Base-by-base conservation (phyloP, 129 eudicot species). In the Escallonia herrerae region DNA sequence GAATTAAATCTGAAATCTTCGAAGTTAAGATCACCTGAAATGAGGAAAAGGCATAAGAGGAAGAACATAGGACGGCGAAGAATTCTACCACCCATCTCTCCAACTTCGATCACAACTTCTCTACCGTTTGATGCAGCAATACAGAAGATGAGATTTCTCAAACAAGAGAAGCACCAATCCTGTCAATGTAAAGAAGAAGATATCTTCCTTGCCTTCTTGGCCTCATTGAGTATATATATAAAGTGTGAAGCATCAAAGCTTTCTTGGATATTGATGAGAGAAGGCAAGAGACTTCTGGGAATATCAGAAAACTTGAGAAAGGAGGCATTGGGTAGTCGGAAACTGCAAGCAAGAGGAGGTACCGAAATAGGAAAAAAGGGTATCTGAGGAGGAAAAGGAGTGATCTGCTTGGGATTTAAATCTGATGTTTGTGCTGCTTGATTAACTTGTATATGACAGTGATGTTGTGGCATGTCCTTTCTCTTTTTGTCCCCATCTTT, bases 241-340 rank as follows among this genome's bases (percentile, higher is more conserved):
- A 71, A 74, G 67, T 47, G 40, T 55, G 84, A 79, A 81, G 95
- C 88, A 88, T 81, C 86, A 82, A 78, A 88, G 89, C 82, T 86
- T 88, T 88, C 89, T 86, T 86, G 82, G 68, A 81, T 22, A 22
- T 60, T 75, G 83, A 62, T 72, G 85, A 78, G 79, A 72, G 79
- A 68, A 70, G 67, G 68, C 62, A 64, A 58, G 40, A 62, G 69
- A 43, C 65, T 33, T 39, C 14, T 62, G 74, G 79, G 96, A 88
- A 87, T 85, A 81, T 79, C 67, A 85, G 98, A 74, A 83, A 81
- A 93, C 98, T 93, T 93, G 80, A 76, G 82, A 62, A 50, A 79
- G 61, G 95, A 85, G 98, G 89, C 76, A 93, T 66, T 63, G 73
- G 82, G 68, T 80, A 74, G 95, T 69, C 82, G 77, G 79, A 72